Percentiles rank a stretch among this genome's conserved stretches.
Evolutionary conservation across 495 filamentous ascomycete species (phyloP).

Genomic region (Penicillium daleae): DNA sequence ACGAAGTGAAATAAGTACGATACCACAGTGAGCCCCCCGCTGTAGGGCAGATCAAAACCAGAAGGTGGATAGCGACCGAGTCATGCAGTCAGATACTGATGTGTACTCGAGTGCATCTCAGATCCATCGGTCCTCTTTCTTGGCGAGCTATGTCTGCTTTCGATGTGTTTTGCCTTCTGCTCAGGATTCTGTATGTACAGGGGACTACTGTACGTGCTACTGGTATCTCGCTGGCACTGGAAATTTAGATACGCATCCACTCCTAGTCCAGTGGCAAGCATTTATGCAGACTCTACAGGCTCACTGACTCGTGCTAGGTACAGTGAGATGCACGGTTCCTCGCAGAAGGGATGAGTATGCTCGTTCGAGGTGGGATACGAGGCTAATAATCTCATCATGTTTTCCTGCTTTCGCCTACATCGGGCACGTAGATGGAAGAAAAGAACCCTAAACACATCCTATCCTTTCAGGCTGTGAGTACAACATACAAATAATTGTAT

Average conservation of each 20-base stretch:
- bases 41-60: conserved; percentile 5
- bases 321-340: conserved; percentile 3
- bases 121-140: neutral
- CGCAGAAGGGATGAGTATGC: conserved; percentile 12
- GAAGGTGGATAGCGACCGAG: conserved; percentile 15
- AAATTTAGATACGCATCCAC: conserved; percentile 2
- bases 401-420: neutral
- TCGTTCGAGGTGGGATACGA: neutral
- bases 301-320: conserved; percentile 13
- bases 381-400: neutral
- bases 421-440: neutral
- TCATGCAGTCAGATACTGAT: conserved; percentile 22
- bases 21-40: neutral
- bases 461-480: no score
- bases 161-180: neutral
- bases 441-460: neutral
- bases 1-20: neutral
- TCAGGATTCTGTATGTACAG: conserved; percentile 2
- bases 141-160: neutral
- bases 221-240: neutral
- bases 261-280: conserved; percentile 12
- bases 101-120: conserved; percentile 2
- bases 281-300: neutral
- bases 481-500: conserved; percentile 27
- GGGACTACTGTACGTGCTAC: conserved; percentile 17